Base-by-base conservation (phyloP, 2,329 filamentous ascomycete genomes). In the Neopestalotiopsis sp. region DNA sequence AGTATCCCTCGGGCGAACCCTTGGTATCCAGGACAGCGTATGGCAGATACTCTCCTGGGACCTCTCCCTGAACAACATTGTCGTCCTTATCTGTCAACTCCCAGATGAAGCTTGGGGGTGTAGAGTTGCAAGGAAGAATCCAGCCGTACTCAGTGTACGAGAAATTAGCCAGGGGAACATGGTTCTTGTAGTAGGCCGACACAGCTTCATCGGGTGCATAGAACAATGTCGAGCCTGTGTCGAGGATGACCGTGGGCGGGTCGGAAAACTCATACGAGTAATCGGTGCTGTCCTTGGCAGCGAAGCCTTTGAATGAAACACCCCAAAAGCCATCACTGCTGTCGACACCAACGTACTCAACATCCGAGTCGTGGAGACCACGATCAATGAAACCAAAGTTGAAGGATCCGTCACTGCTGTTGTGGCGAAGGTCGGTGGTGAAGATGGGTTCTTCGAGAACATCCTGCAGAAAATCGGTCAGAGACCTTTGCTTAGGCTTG, bases 201-300 rank as follows among this genome's bases (percentile, higher is more conserved):
- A 87, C 87, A n/a, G 91, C 81, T 9, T 83, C 80, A 17, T 85
- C 80, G 38, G 88, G 86, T 32, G 91, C 80, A 64, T 92, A 86
- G 76, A 93, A 82, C 66, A 93, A 82, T 1, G 90, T 90, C 4
- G 90, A 92, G 30, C 91, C 91, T 2, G 91, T 93, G 79, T 94
- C 91, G 34, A 88, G 84, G 67, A 92, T 90, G 61, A 89, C 87
- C 34, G 81, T 80, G 57, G 73, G 73, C 73, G 86, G 84, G 20
- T 74, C 73, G 59, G 81, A 74, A 68, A 82, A 80, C 59, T 74
- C 71, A 78, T 82, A 78, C 74, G 80, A 81, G 56, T 76, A 68
- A 34, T 73, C 70, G 45, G 76, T 75, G 67, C 74, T 73, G n/a
- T 62, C 59, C 28, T 74, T 78, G 38, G 82, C 71, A 42, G 80